phyloP scores from a whole-genome alignment of 352 stramenopile species.

The Phytophthora citrophthora region DNA sequence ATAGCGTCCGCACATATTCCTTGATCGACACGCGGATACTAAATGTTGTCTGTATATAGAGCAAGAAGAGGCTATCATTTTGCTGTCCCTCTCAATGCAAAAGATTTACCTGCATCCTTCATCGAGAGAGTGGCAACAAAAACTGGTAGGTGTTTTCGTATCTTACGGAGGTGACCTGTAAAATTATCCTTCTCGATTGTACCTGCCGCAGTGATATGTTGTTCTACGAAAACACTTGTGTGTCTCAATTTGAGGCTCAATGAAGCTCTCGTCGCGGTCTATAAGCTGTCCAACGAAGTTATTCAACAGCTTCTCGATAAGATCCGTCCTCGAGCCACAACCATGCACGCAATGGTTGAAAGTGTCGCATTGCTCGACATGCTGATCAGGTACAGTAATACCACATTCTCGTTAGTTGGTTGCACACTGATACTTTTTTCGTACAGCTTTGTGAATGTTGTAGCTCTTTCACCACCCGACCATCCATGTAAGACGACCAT shows the following conservation, averaged over 20 bases:
- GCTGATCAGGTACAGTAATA: conserved; percentile 73
- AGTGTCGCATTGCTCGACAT: conserved; percentile 92
- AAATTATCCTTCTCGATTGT: background rate
- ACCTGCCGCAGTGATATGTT: conserved; percentile 66
- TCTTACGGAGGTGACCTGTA: no score
- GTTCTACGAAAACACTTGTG: conserved; percentile 88
- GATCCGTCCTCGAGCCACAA: conserved; percentile 72
- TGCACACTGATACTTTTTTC: background rate
- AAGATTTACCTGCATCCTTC: conserved; percentile 60
- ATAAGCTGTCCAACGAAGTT: conserved; percentile 89
- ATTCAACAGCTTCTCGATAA: conserved; percentile 85
- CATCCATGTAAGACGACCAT: conserved; percentile 60
- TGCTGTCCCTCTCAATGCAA: conserved; percentile 55
- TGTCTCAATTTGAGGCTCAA: conserved; percentile 85
- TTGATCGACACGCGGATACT: no score
- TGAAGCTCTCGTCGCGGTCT: conserved; percentile 85
- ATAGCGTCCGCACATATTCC: background rate
- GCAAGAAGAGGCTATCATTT: conserved; percentile 79
- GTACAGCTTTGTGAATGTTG: conserved; percentile 88
- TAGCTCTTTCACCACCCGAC: conserved; percentile 74
- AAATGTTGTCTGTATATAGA: conserved; percentile 19
- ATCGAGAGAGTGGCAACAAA: conserved; percentile 72
- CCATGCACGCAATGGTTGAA: conserved; percentile 90
- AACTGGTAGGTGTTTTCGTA: conserved; percentile 44
- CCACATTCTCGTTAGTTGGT: background rate